These are phyloP conservation scores for Thelonectria discophora DNA, from an alignment of 2,329 filamentous ascomycete species.

Conservation along the genomic window DNA sequence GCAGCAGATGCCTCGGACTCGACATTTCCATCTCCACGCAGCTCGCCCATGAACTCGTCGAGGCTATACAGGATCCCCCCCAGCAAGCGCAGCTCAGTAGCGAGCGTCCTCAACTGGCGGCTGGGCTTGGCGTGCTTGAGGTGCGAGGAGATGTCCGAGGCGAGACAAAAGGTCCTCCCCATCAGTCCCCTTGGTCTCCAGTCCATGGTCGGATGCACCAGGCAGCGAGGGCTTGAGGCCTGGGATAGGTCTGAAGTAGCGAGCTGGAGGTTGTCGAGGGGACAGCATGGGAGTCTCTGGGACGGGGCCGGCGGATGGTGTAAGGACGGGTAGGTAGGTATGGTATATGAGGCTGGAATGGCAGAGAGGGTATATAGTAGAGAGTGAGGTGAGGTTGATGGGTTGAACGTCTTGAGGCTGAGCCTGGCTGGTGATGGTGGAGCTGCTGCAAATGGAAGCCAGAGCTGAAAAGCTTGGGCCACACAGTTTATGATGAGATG, in stretches of 20 bases:
- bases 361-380: background rate
- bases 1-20: background rate
- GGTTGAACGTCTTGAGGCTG: slow-evolving; percentile 1
- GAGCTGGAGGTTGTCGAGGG: background rate
- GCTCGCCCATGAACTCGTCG: slow-evolving; percentile 34
- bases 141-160: slow-evolving; percentile 25
- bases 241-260: background rate
- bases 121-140: slow-evolving; percentile 17
- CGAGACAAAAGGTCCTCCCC: slow-evolving; percentile 31
- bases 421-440: background rate
- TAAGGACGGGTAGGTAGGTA: too few relatives aligned
- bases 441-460: slow-evolving; percentile 1
- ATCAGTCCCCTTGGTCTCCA: slow-evolving; percentile 31
- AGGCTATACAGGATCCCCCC: slow-evolving; percentile 38
- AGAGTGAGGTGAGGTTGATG: background rate
- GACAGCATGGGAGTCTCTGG: slow-evolving; percentile 2
- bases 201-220: slow-evolving; percentile 18
- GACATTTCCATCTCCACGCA: slow-evolving; percentile 21
- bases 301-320: too few relatives aligned
- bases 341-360: too few relatives aligned
- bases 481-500: background rate
- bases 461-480: slow-evolving; percentile 7
- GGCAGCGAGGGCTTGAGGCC: background rate
- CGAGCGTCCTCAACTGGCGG: slow-evolving; percentile 29
- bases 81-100: slow-evolving; percentile 36